Evolutionary conservation across 192 early-diverging fungal species (phyloP), one percentile per base, ranked within the genome.

Genomic region (Coemansia erecta): DNA sequence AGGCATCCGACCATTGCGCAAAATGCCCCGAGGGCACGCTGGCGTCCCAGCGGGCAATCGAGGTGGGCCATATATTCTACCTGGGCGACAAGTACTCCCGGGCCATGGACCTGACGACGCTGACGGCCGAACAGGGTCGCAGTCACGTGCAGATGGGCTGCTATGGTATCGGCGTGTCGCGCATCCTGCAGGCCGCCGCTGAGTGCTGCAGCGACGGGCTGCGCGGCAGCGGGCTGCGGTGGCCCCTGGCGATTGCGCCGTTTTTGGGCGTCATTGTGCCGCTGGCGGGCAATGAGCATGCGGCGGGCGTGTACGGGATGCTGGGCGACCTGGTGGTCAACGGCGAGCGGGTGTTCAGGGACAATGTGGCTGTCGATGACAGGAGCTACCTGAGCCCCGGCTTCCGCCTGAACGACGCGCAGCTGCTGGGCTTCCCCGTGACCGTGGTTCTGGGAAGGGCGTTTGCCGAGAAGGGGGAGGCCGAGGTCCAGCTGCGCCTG

Each of bases 31-130:
- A 40, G 11, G 68, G 61, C 1, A 21, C 24, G 28, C 65, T 81
- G 17, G 43, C 66, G 19, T 10, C 66, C 12, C 61, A 44, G 60
- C 60, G 64, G 15, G 72, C 90, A 0, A 94, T 94, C 43, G 93
- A 94, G 58, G 86, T 94, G 1, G 93, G 85, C 0, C 93, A 95
- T 55, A 93, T 93, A 18, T 97, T 97, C 64, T 85, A 90, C 51
- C 80, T 95, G 11, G 94, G 94, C 19, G 93, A 87, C 26, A 91
- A 88, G 63, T 97, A 95, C 73, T 97, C 94, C 10, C 47, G 62
- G 15, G 71, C 85, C 11, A 63, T 97, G 51, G 73, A 85, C 23
- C 89, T 91, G 1, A 71, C 55, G 6, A 85, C 87, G 26, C 51
- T 55, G 12, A 64, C 74, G 40, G 42, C 71, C 7, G 66, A n/a